Percentiles rank a stretch among this genome's conserved stretches.
These are phyloP conservation scores for Phytophthora sansomeana DNA, from an alignment of 352 stramenopile species.

Conservation along the genomic window DNA sequence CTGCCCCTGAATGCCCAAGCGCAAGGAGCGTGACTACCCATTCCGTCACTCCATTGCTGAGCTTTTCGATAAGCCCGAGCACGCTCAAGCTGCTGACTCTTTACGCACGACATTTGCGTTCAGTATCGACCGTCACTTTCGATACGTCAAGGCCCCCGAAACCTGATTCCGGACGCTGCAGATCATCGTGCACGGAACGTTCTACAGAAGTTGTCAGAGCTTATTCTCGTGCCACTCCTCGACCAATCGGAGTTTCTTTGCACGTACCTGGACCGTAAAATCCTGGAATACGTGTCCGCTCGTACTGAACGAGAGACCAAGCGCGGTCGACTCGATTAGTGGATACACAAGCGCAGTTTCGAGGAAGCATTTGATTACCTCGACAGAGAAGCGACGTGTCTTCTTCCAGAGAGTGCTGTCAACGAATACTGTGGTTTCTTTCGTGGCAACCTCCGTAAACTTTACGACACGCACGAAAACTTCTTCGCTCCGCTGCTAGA, in stretches of 20 bases:
- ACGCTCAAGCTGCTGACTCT: background rate
- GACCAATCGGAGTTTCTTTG: background rate
- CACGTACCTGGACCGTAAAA: constrained; percentile 4
- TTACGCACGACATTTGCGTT: constrained; percentile 9
- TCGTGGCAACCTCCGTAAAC: background rate
- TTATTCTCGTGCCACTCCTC: background rate
- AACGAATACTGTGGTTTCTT: constrained; percentile 4
- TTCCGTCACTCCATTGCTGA: background rate
- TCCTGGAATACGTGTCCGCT: background rate
- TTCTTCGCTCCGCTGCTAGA: background rate
- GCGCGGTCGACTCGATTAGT: background rate
- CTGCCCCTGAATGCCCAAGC: background rate
- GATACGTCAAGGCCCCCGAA: constrained; percentile 6
- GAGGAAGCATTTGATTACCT: constrained; percentile 1
- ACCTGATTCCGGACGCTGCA: constrained; percentile 16
- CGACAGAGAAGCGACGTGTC: constrained; percentile 1
- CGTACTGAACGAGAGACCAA: background rate
- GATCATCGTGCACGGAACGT: constrained; percentile 7
- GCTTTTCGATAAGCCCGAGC: constrained; percentile 8
- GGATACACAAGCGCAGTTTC: constrained; percentile 6
- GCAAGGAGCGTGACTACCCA: constrained; percentile 1
- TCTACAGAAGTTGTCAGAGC: constrained; percentile 6
- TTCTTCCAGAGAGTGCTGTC: constrained; percentile 9
- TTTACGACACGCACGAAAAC: background rate
- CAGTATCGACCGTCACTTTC: constrained; percentile 1